Percentiles rank a stretch among this genome's conserved stretches.
Evolutionary conservation across 2,329 filamentous ascomycete species (phyloP).

Genomic region (Scedosporium apiospermum): DNA sequence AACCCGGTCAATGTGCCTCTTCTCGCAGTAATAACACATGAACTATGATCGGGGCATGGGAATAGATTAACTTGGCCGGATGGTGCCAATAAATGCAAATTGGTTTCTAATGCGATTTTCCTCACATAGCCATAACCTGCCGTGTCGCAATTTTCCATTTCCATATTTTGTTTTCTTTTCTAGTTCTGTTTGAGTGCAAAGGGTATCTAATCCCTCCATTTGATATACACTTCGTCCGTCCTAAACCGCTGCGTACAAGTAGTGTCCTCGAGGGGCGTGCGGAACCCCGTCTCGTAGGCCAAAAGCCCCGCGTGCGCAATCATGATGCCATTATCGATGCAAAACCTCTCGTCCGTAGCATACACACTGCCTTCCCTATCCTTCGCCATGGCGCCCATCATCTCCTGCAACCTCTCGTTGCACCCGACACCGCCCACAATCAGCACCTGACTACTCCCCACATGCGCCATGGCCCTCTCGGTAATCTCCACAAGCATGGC

Average conservation of each 20-base stretch:
- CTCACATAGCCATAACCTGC: background rate
- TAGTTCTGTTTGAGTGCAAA: background rate
- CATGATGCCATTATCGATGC: constrained; percentile 99
- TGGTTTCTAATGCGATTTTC: background rate
- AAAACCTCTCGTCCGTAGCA: constrained; percentile 94
- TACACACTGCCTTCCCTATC: constrained; percentile 85
- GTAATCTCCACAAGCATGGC: constrained; percentile 99
- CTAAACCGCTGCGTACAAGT: constrained; percentile 78
- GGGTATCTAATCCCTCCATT: constrained; percentile 53
- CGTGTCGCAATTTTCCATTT: background rate
- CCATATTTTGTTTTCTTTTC: background rate
- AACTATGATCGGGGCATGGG: background rate
- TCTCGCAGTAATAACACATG: background rate
- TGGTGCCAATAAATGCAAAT: background rate
- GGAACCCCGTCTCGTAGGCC: constrained; percentile 73
- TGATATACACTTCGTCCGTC: constrained; percentile 71
- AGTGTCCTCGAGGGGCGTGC: constrained; percentile 67
- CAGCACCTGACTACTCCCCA: constrained; percentile 80
- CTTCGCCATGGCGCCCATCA: constrained; percentile 94
- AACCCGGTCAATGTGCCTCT: background rate
- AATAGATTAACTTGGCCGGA: background rate
- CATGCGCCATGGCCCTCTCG: constrained; percentile 96
- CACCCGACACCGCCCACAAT: constrained; percentile 95
- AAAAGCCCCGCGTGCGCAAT: constrained; percentile 92
- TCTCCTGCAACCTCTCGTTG: constrained; percentile 88